A percentile compares a stretch with the other conserved stretches of the same genome.
Evolutionary conservation across 2,329 filamentous ascomycete species (phyloP).

Genomic region (Plectosphaerella plurivora): DNA sequence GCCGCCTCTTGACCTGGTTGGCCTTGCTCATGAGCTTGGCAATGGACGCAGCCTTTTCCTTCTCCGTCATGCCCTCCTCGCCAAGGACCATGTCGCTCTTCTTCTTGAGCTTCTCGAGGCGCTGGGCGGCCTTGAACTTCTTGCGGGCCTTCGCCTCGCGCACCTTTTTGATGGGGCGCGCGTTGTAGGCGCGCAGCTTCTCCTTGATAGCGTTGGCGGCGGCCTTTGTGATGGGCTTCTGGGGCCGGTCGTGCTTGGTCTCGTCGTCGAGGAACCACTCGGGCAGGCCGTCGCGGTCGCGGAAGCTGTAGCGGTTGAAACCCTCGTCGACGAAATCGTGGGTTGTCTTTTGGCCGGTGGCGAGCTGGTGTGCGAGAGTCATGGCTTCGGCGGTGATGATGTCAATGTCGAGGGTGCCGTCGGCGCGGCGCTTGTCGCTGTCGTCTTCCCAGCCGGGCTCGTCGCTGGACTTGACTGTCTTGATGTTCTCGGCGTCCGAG

Average conservation of each 20-base stretch:
- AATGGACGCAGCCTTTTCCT: constrained; percentile 89
- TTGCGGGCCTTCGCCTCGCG: constrained; percentile 93
- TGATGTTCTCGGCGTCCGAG: constrained; percentile 48
- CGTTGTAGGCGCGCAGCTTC: constrained; percentile 88
- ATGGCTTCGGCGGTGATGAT: constrained; percentile 99
- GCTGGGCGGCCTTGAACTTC: constrained; percentile 91
- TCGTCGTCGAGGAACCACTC: constrained; percentile 99
- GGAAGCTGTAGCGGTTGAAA: constrained; percentile 90
- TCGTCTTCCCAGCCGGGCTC: constrained; percentile 62
- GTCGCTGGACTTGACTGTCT: constrained; percentile 53
- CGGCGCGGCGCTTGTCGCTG: constrained; percentile 51
- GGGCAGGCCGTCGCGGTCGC: constrained; percentile 84
- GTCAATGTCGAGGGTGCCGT: constrained; percentile 77
- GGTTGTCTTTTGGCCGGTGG: constrained; percentile 75
- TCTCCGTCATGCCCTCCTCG: constrained; percentile 90
- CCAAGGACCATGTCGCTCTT: constrained; percentile 88
- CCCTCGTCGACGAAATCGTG: constrained; percentile 82
- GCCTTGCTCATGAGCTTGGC: constrained; percentile 76
- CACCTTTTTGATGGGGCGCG: constrained; percentile 97
- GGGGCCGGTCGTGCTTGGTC: constrained; percentile 71
- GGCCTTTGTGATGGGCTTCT: constrained; percentile 87
- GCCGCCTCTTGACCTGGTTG: constrained; percentile 79
- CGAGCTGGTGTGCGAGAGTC: constrained; percentile 90
- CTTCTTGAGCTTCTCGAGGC: constrained; percentile 91
- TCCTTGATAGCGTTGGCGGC: constrained; percentile 91